phyloP scores from a whole-genome alignment of 1,284 basidiomycete genomes.

The Coniophora puteana region DNA sequence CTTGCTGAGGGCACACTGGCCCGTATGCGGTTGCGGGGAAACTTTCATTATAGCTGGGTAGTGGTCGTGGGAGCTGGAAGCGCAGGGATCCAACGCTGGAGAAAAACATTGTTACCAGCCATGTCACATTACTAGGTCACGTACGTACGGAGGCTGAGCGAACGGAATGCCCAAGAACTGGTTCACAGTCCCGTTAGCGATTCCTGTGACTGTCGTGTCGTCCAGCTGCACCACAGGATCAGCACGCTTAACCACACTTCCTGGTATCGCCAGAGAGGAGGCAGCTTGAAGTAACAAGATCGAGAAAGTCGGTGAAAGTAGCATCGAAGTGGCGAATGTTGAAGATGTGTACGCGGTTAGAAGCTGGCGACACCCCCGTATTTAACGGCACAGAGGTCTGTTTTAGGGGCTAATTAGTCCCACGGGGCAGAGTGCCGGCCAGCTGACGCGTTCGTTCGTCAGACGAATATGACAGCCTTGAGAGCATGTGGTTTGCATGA shows the following conservation, averaged over 20 bases:
- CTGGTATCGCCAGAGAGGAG: no score
- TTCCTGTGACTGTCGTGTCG: slow-evolving; percentile 18
- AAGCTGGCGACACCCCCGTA: no score
- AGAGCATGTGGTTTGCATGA: no score
- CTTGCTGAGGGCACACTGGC: slow-evolving; percentile 5
- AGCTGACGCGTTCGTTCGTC: no score
- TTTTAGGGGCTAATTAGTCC: no score
- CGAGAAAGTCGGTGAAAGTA: no score
- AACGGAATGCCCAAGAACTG: slow-evolving; percentile 32
- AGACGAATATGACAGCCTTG: no score
- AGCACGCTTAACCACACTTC: background rate
- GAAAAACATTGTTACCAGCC: background rate
- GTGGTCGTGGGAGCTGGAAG: slow-evolving; percentile 5
- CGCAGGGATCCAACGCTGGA: slow-evolving; percentile 3
- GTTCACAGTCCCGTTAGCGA: slow-evolving; percentile 8
- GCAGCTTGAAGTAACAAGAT: no score
- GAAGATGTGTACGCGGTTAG: no score
- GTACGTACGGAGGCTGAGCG: slow-evolving; percentile 30
- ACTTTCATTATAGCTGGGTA: slow-evolving; percentile 2
- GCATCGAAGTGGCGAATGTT: no score
- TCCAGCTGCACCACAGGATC: slow-evolving; percentile 18
- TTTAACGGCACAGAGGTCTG: no score
- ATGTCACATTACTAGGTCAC: background rate
- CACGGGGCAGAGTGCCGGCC: no score
- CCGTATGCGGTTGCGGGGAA: slow-evolving; percentile 1